Evolutionary conservation across 306 rosid genomes (phyloP), one percentile per base, ranked within the genome.

Genomic region (Lathyrus oleraceus): DNA sequence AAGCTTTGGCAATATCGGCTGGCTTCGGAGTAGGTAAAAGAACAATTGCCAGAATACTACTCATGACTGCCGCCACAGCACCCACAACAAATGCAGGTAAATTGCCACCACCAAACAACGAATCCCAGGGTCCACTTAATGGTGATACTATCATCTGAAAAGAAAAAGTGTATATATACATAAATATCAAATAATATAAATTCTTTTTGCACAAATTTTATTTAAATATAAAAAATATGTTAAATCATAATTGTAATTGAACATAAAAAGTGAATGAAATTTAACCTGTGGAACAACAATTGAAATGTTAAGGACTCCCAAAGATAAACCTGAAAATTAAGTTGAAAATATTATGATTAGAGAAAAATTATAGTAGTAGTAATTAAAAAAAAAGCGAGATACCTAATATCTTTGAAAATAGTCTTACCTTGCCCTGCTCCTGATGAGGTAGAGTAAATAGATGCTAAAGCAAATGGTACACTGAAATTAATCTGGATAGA

Each of bases 381-480:
- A 35, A 35, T 35, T 6, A 2, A 1, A 15, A 59, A 53, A 53
- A 23, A 12, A 2, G 17, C 28, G 42, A 17, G 7, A 14, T 21
- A n/a, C n/a, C n/a, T n/a, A 21, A 13, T 5, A 2, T 39, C 4
- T 1, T 10, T 40, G 45, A 11, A 8, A 23, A 6, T 58, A 59
- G 30, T 0, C 25, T 5, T 77, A 89, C 98, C 98, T 88, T 90
- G 94, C 10, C 97, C 98, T 3, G 91, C 96, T 15, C 91, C 89
- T 2, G 92, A 21, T 0, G 60, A 12, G 56, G 59, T 77, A 35
- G 86, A 90, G 64, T 82, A 90, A 43, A 93, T 93, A 4, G 98
- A 93, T 8, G 96, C 96, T 14, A 93, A 52, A 11, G 96, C 97
- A 49, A 88, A 90, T 0, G 97, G 98, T 12, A 87, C 71, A 16